These are phyloP conservation scores for Komagataea norvegica DNA, from an alignment of 1,139 yeast species.

Conservation along the genomic window DNA sequence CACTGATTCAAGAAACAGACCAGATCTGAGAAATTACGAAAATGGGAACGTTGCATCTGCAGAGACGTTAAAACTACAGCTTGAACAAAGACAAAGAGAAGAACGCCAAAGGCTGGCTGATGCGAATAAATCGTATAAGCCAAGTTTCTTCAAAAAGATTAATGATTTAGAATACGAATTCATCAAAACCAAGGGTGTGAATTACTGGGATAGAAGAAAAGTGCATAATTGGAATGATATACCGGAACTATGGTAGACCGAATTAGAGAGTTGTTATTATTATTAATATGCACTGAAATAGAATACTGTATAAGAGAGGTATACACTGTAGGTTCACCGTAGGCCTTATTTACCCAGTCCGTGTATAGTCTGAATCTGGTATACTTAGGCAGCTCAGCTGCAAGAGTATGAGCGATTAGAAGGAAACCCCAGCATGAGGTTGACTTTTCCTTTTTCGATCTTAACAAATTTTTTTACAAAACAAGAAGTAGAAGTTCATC, in stretches of 20 bases:
- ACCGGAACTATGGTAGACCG: conserved; percentile 48
- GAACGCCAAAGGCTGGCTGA: conserved; percentile 61
- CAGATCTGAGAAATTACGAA: conserved; percentile 75
- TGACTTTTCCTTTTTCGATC: no score
- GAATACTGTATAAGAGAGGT: no score
- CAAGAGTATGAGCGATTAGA: no score
- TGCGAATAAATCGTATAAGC: conserved; percentile 41
- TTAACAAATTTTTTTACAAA: no score
- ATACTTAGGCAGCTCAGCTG: no score
- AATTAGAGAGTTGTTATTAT: no score
- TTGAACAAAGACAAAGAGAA: conserved; percentile 78
- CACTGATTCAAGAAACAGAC: conserved; percentile 85
- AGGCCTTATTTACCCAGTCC: no score
- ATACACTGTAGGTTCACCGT: no score
- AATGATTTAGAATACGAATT: conserved; percentile 54
- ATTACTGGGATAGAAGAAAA: conserved; percentile 77
- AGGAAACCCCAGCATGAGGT: no score
- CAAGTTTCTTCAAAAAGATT: conserved; percentile 57
- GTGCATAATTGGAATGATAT: conserved; percentile 55
- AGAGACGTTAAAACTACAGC: conserved; percentile 55
- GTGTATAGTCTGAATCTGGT: no score
- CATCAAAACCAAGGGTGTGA: conserved; percentile 44
- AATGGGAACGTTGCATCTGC: conserved; percentile 65
- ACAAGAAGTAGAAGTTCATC: no score
- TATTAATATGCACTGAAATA: no score